Evolutionary conservation across 2,329 filamentous ascomycete genomes (phyloP).

Genomic region (Colletotrichum ledebouriae): DNA sequence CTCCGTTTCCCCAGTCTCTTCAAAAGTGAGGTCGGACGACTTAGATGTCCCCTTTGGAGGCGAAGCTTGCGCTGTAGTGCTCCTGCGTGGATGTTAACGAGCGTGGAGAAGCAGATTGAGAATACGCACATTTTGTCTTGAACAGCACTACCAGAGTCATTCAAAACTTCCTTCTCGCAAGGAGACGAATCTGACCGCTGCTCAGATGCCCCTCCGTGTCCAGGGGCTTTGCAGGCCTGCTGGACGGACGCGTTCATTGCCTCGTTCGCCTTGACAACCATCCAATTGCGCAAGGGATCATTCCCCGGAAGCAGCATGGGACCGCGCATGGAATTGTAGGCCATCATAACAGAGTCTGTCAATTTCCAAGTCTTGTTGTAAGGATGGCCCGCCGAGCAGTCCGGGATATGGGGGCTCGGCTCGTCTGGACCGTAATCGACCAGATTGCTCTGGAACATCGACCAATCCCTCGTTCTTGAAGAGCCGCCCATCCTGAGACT

Average conservation of each 20-base stretch:
- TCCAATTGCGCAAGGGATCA: constrained; percentile 49
- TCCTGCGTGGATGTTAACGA: neutral
- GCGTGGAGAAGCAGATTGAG: too few relatives aligned
- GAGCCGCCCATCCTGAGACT: neutral
- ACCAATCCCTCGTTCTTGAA: constrained; percentile 33
- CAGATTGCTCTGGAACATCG: constrained; percentile 36
- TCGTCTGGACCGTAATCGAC: constrained; percentile 32
- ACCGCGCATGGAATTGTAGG: constrained; percentile 53
- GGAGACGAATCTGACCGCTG: neutral
- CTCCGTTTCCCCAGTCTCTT: neutral
- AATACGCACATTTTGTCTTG: neutral
- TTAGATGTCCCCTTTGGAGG: neutral
- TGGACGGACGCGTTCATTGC: neutral
- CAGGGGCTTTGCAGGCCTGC: neutral
- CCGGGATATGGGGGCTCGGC: constrained; percentile 31
- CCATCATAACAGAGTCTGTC: constrained; percentile 47
- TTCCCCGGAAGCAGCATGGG: constrained; percentile 43
- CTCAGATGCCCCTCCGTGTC: neutral
- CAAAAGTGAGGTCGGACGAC: neutral
- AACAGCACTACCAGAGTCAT: neutral
- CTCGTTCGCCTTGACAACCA: constrained; percentile 41
- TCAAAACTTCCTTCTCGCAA: neutral
- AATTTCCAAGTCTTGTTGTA: constrained; percentile 44
- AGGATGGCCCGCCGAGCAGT: constrained; percentile 38
- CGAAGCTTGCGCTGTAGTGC: neutral